These are phyloP conservation scores for Russula griseocarnosa DNA, from an alignment of 768 basidiomycete genomes.

Conservation along the genomic window DNA sequence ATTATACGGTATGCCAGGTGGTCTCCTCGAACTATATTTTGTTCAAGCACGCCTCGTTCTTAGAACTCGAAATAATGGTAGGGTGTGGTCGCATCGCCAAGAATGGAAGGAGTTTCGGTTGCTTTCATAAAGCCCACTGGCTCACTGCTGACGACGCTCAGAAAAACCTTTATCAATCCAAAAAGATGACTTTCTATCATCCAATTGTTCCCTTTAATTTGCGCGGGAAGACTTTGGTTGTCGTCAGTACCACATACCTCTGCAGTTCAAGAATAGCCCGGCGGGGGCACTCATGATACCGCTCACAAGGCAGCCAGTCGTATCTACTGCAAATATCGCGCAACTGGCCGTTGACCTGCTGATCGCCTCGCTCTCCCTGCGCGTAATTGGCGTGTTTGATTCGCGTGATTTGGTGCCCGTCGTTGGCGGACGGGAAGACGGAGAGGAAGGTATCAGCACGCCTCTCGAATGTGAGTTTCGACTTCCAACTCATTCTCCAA, in stretches of 20 bases:
- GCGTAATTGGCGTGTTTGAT: constrained; percentile 60
- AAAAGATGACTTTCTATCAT: constrained; percentile 22
- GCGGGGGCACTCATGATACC: not conserved
- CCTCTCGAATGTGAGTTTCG: constrained; percentile 64
- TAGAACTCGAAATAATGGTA: no score
- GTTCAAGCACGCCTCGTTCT: no score
- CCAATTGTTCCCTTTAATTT: constrained; percentile 10
- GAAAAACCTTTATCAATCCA: not conserved
- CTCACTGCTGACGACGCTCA: not conserved
- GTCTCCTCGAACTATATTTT: no score
- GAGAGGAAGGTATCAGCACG: constrained; percentile 57
- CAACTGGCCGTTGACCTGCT: constrained; percentile 75
- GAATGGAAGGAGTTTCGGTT: no score
- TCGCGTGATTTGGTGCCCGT: constrained; percentile 61
- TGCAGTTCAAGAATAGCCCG: not conserved
- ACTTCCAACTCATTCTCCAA: not conserved
- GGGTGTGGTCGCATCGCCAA: no score
- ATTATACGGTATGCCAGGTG: no score
- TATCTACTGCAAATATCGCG: constrained; percentile 78
- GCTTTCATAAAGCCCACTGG: no score
- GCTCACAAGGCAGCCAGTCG: constrained; percentile 50
- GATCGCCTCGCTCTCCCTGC: constrained; percentile 59
- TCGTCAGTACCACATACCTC: constrained; percentile 14
- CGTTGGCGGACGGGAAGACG: constrained; percentile 67
- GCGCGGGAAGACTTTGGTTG: constrained; percentile 17